Evolutionary conservation across 2,329 filamentous ascomycete genomes (phyloP).

Genomic region (Aspergillus transmontanensis): DNA sequence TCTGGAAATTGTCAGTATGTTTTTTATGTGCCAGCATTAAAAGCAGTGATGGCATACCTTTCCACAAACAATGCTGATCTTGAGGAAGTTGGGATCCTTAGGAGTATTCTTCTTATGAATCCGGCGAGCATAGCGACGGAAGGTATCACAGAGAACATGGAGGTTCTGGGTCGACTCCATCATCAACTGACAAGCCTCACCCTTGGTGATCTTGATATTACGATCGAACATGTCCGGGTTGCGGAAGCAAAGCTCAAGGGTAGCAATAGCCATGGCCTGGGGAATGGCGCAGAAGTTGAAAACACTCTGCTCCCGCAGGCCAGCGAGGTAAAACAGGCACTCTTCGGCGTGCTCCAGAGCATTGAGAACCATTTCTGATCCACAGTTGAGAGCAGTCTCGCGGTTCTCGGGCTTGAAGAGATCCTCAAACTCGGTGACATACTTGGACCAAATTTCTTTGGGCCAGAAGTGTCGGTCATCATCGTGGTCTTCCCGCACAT

Average conservation of each 20-base stretch:
- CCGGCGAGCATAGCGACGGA: slow-evolving; percentile 73
- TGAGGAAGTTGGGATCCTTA: slow-evolving; percentile 88
- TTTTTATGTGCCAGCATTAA: not conserved
- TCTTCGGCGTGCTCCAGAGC: slow-evolving; percentile 85
- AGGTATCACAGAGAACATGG: slow-evolving; percentile 75
- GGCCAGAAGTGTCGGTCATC: slow-evolving; percentile 94
- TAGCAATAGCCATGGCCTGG: slow-evolving; percentile 96
- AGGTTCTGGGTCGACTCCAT: slow-evolving; percentile 90
- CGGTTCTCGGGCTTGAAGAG: slow-evolving; percentile 81
- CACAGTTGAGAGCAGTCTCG: slow-evolving; percentile 77
- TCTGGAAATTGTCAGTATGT: slow-evolving; percentile 52
- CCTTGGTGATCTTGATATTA: slow-evolving; percentile 96
- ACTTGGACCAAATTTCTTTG: slow-evolving; percentile 94
- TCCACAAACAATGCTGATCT: slow-evolving; percentile 87
- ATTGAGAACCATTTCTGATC: slow-evolving; percentile 92
- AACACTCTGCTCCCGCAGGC: slow-evolving; percentile 90
- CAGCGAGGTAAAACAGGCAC: slow-evolving; percentile 97
- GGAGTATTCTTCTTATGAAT: slow-evolving; percentile 96
- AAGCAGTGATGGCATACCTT: slow-evolving; percentile 61
- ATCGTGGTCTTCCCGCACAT: slow-evolving; percentile 84
- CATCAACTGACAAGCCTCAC: slow-evolving; percentile 90
- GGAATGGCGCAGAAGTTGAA: slow-evolving; percentile 99
- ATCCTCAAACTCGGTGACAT: slow-evolving; percentile 87
- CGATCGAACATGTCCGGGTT: slow-evolving; percentile 83
- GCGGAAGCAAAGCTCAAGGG: slow-evolving; percentile 86